Conservation (phyloP, 225 moss, liverwort and hornwort species). For the Ulota crispa region DNA sequence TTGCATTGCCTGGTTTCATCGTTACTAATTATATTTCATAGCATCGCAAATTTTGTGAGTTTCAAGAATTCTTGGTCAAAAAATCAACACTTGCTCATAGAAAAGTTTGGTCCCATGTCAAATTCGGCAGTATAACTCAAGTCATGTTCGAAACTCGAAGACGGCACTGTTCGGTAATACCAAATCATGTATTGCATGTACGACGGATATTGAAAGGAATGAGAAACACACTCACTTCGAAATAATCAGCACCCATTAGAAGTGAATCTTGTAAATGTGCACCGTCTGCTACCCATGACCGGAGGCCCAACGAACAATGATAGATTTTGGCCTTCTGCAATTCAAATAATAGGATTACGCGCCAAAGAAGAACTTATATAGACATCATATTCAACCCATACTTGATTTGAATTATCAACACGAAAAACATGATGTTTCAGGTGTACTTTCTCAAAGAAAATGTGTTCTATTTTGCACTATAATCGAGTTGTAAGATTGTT, state of each 20-base stretch:
- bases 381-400: neutral
- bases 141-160: neutral
- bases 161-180: neutral
- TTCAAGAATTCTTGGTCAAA: neutral
- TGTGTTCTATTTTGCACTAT: constrained; percentile 16
- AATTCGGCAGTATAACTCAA: neutral
- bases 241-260: constrained; percentile 85
- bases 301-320: constrained; percentile 72
- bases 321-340: constrained; percentile 66
- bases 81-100: neutral
- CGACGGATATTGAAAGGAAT: neutral
- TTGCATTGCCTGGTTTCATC: neutral
- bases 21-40: neutral
- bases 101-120: neutral
- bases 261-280: constrained; percentile 71
- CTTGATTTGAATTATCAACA: neutral
- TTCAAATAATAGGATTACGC: neutral
- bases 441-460: neutral
- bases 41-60: neutral
- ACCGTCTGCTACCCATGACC: constrained; percentile 73
- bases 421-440: neutral
- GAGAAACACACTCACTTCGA: constrained; percentile 44
- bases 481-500: constrained; percentile 48
- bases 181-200: neutral
- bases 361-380: neutral